Percentiles rank a stretch among this genome's conserved stretches.
Conservation (phyloP, 2,329 filamentous ascomycete species). For the Clathrospora elynae region DNA sequence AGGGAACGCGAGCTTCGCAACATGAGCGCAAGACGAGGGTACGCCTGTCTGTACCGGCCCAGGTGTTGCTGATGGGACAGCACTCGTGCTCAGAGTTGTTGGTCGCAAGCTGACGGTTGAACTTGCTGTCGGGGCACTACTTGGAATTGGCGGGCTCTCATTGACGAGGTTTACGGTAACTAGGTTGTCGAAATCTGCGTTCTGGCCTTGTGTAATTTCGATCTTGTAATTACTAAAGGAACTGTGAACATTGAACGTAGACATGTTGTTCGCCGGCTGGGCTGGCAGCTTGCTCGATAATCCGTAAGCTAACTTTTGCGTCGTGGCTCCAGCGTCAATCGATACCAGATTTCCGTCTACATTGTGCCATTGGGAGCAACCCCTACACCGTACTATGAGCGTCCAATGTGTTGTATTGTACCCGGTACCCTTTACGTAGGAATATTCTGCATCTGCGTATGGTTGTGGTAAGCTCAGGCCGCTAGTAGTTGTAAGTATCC, state of each 20-base stretch:
- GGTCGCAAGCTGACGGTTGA: constrained; percentile 16
- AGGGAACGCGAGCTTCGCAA: constrained; percentile 24
- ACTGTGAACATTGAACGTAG: constrained; percentile 39
- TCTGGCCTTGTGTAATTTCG: constrained; percentile 32
- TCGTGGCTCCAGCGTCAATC: constrained; percentile 23
- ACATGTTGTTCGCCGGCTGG: constrained; percentile 39
- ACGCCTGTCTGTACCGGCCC: constrained; percentile 25
- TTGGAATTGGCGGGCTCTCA: constrained; percentile 22
- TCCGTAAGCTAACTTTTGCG: constrained; percentile 34
- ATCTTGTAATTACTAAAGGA: constrained; percentile 36
- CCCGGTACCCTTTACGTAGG: constrained; percentile 40
- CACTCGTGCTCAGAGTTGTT: constrained; percentile 24
- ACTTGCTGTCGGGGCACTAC: constrained; percentile 11
- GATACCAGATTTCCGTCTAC: constrained; percentile 31
- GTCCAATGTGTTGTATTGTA: constrained; percentile 42
- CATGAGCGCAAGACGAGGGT: constrained; percentile 28
- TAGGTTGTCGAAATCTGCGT: constrained; percentile 31
- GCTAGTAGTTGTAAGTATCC: constrained; percentile 19
- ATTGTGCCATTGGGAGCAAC: constrained; percentile 39
- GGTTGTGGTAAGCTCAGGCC: constrained; percentile 38
- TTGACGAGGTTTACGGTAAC: constrained; percentile 31
- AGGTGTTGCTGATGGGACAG: constrained; percentile 13
- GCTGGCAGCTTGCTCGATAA: constrained; percentile 24
- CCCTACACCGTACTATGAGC: constrained; percentile 38
- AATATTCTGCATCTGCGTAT: constrained; percentile 34